Conservation (phyloP, 257 asterid genomes). For the Eucommia ulmoides region DNA sequence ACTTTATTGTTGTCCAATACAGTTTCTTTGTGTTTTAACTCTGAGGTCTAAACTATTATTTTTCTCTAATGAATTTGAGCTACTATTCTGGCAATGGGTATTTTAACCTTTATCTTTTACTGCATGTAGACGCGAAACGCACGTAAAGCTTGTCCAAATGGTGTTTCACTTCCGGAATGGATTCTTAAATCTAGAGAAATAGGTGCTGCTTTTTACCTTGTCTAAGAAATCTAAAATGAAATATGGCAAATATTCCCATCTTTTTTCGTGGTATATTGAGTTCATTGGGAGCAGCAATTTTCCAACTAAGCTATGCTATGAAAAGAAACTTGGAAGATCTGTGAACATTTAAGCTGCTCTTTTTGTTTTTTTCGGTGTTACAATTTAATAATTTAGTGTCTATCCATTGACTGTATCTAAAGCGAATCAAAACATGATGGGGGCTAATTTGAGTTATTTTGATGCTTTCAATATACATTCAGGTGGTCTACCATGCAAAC, state of each 20-base stretch:
- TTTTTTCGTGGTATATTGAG: neutral
- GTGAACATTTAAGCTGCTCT: neutral
- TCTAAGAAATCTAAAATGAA: constrained; percentile 4
- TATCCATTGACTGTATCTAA: too few relatives aligned
- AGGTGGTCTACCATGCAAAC: constrained; percentile 96
- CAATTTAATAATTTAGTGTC: too few relatives aligned
- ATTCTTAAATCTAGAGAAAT: constrained; percentile 71
- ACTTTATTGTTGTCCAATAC: too few relatives aligned
- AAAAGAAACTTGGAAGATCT: neutral
- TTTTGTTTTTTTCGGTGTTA: too few relatives aligned
- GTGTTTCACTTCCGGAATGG: constrained; percentile 88
- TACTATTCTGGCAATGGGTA: neutral
- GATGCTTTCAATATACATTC: constrained; percentile 1
- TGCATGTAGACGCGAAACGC: constrained; percentile 72
- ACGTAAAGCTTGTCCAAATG: constrained; percentile 86
- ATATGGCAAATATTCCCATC: too few relatives aligned
- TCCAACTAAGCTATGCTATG: neutral
- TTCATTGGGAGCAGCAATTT: neutral
- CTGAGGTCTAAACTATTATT: neutral
- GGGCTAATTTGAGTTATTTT: neutral
- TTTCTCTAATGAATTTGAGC: neutral
- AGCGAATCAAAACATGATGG: neutral
- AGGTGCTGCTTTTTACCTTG: constrained; percentile 38
- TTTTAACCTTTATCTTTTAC: neutral
- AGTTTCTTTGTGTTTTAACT: neutral